Evolutionary conservation across 768 basidiomycete genomes (phyloP).

Genomic region (Mycena indigotica): DNA sequence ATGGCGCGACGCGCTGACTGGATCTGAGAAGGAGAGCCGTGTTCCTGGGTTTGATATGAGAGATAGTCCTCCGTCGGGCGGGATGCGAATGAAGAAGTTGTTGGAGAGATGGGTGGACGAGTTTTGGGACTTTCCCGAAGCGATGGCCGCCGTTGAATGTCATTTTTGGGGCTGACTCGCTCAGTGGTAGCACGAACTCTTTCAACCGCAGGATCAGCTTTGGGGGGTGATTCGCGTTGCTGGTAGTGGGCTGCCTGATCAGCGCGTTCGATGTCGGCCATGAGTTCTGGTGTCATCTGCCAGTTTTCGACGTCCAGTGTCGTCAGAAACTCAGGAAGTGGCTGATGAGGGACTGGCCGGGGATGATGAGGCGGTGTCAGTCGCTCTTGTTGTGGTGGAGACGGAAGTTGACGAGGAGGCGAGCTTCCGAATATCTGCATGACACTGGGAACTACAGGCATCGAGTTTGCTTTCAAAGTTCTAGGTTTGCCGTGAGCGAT

Average conservation of each 20-base stretch:
- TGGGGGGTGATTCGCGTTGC: conserved; percentile 50
- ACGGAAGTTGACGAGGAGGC: conserved; percentile 29
- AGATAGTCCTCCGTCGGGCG: conserved; percentile 51
- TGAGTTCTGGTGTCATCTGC: conserved; percentile 69
- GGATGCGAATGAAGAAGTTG: conserved; percentile 38
- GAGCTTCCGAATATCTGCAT: conserved; percentile 51
- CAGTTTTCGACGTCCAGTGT: conserved; percentile 64
- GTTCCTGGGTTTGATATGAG: conserved; percentile 29
- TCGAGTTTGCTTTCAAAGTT: conserved; percentile 58
- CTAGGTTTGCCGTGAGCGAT: conserved; percentile 52
- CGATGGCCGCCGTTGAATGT: conserved; percentile 42
- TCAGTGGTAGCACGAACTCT: conserved; percentile 55
- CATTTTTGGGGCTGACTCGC: conserved; percentile 59
- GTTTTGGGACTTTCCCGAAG: conserved; percentile 43
- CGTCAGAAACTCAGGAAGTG: conserved; percentile 56
- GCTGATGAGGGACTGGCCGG: conserved; percentile 62
- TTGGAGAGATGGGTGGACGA: conserved; percentile 27
- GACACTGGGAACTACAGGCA: conserved; percentile 62
- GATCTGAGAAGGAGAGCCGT: conserved; percentile 28
- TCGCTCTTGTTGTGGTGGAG: conserved; percentile 30
- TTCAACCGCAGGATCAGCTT: conserved; percentile 55
- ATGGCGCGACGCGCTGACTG: conserved; percentile 47
- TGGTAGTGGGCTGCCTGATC: conserved; percentile 53
- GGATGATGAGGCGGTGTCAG: conserved; percentile 50
- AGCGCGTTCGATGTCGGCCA: conserved; percentile 74